Evolutionary conservation across 768 basidiomycete genomes (phyloP).

Genomic region (Trametes maxima): DNA sequence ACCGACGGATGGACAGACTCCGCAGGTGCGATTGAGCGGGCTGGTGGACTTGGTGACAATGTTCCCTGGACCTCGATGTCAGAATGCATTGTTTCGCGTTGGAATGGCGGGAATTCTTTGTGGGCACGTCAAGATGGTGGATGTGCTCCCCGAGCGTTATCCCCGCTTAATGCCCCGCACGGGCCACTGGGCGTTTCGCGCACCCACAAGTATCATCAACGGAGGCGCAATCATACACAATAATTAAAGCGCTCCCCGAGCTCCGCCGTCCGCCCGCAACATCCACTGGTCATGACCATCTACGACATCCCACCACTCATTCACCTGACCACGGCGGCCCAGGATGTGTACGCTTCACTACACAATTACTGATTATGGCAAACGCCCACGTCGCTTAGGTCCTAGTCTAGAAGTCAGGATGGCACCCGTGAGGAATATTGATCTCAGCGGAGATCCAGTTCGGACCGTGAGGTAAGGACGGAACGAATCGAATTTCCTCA

Average conservation of each 20-base stretch:
- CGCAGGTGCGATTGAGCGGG: not conserved
- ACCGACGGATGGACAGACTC: not conserved
- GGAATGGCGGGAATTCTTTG: not conserved
- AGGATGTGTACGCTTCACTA: no score
- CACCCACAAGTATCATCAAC: not conserved
- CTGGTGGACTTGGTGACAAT: fast-evolving
- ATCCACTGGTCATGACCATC: no score
- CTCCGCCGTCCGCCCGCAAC: no score
- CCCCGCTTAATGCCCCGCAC: not conserved
- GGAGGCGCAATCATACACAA: no score
- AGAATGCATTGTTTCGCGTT: not conserved
- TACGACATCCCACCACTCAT: no score
- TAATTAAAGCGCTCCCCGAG: no score
- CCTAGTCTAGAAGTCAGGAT: no score
- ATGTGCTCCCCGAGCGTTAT: constrained; percentile 1
- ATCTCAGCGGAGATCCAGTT: no score
- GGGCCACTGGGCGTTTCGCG: not conserved
- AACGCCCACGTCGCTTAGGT: no score
- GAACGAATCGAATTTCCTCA: constrained; percentile 1
- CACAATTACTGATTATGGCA: no score
- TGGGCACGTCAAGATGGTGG: not conserved
- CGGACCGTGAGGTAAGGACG: not conserved
- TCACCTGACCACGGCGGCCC: no score
- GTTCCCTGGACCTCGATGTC: not conserved
- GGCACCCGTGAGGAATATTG: no score